Percentiles rank a stretch among this genome's conserved stretches.
phyloP scores from a whole-genome alignment of 2,329 filamentous ascomycete species.

The Fusarium compactum region DNA sequence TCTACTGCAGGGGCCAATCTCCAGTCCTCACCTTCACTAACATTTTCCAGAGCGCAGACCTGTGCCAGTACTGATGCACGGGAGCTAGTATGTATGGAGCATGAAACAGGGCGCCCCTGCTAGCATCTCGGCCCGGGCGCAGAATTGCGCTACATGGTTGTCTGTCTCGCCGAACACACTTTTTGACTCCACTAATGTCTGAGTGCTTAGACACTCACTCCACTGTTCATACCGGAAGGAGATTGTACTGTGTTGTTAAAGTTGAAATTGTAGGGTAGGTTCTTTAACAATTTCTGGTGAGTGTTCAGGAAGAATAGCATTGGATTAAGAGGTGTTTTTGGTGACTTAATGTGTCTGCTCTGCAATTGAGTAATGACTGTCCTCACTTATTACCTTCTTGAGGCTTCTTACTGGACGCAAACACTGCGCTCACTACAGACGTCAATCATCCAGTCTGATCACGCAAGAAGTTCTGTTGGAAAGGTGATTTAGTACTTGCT shows the following conservation, averaged over 20 bases:
- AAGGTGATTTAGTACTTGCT: no score
- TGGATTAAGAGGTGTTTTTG: no score
- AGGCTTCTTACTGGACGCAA: no score
- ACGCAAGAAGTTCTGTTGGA: no score
- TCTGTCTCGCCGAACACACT: not conserved
- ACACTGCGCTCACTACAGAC: no score
- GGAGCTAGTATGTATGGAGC: not conserved
- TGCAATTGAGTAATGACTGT: no score
- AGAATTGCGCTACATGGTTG: not conserved
- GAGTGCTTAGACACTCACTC: not conserved
- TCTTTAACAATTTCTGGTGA: not conserved
- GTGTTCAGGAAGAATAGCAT: not conserved
- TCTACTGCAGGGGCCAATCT: not conserved
- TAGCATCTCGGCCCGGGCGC: not conserved
- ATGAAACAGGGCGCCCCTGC: not conserved
- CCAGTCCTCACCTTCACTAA: not conserved
- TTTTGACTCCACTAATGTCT: no score
- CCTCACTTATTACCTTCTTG: no score
- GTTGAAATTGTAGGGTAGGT: not conserved
- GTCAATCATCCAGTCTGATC: no score
- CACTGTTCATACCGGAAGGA: not conserved
- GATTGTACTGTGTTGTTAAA: not conserved
- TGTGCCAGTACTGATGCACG: not conserved
- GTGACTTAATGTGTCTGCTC: no score
- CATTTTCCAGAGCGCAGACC: not conserved